phyloP scores from a whole-genome alignment of 192 early-diverging fungal species.

The Funneliformis mosseae region DNA sequence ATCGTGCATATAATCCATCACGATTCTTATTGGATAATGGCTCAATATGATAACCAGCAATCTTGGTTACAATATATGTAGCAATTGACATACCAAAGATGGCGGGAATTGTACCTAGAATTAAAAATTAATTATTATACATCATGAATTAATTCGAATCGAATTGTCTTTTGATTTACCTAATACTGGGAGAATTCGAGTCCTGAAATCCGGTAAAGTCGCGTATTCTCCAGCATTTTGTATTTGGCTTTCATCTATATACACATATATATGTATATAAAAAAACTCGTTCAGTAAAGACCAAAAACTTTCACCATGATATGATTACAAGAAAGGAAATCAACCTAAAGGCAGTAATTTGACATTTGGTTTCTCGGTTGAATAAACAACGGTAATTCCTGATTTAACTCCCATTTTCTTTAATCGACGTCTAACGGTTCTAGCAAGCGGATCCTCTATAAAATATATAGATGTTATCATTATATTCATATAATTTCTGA shows the following conservation, averaged over 20 bases:
- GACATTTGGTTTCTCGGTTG: constrained; percentile 91
- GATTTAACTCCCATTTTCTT: constrained; percentile 68
- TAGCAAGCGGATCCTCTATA: constrained; percentile 91
- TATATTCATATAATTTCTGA: neutral
- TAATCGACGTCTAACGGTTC: constrained; percentile 78
- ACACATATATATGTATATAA: neutral
- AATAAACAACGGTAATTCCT: constrained; percentile 94
- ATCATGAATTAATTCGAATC: neutral
- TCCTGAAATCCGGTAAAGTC: constrained; percentile 90
- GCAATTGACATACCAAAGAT: constrained; percentile 95
- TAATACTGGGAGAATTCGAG: constrained; percentile 80
- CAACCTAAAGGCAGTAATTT: constrained; percentile 79
- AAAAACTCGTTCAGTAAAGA: neutral
- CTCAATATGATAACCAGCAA: constrained; percentile 67
- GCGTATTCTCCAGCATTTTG: constrained; percentile 88
- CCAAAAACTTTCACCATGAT: neutral
- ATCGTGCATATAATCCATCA: constrained; percentile 67
- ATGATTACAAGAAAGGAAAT: neutral
- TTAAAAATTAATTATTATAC: constrained; percentile 18
- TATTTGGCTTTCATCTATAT: constrained; percentile 72
- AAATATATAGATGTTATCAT: neutral
- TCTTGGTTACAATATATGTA: constrained; percentile 74
- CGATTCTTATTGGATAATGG: constrained; percentile 77
- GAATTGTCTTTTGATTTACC: constrained; percentile 31
- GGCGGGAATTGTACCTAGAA: constrained; percentile 84